phyloP scores from a whole-genome alignment of 441 rosid species.

The Dalechampia spathulata region DNA sequence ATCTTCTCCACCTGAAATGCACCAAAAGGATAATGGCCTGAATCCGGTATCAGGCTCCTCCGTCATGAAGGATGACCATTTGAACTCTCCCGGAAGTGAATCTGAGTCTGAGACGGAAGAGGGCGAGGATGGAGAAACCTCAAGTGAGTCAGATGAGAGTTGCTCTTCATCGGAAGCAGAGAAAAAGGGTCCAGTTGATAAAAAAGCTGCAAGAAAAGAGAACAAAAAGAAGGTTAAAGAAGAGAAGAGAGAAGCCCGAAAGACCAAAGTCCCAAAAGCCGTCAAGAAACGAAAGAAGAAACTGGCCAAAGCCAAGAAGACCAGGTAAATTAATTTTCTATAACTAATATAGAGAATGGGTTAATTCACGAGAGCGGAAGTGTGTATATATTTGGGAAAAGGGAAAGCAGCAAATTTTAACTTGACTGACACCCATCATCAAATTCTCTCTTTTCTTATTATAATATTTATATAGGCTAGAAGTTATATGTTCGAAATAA shows the following conservation, averaged over 20 bases:
- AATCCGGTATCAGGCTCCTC: neutral
- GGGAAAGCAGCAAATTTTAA: no score
- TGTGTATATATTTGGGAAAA: no score
- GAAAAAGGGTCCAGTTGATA: conserved; percentile 38
- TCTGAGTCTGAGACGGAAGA: conserved; percentile 29
- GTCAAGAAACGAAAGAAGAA: conserved; percentile 90
- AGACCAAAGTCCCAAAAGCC: conserved; percentile 78
- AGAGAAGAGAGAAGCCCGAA: conserved; percentile 77
- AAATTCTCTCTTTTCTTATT: no score
- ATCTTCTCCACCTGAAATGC: conserved; percentile 9
- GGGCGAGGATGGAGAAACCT: conserved; percentile 35
- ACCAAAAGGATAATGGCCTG: conserved; percentile 15
- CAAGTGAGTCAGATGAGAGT: conserved; percentile 23
- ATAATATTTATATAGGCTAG: no score
- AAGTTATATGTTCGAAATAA: no score
- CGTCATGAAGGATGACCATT: conserved; percentile 4
- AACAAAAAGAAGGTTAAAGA: conserved; percentile 91
- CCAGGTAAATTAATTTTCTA: conserved; percentile 36
- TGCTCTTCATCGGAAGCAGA: conserved; percentile 15
- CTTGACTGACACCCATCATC: no score
- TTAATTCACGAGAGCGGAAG: no score
- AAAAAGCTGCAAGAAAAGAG: conserved; percentile 85
- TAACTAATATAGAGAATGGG: no score
- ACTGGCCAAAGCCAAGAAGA: conserved; percentile 66
- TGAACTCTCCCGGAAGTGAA: conserved; percentile 17